These are phyloP conservation scores for Phytophthora cactorum DNA, from an alignment of 352 stramenopile species.

Conservation along the genomic window DNA sequence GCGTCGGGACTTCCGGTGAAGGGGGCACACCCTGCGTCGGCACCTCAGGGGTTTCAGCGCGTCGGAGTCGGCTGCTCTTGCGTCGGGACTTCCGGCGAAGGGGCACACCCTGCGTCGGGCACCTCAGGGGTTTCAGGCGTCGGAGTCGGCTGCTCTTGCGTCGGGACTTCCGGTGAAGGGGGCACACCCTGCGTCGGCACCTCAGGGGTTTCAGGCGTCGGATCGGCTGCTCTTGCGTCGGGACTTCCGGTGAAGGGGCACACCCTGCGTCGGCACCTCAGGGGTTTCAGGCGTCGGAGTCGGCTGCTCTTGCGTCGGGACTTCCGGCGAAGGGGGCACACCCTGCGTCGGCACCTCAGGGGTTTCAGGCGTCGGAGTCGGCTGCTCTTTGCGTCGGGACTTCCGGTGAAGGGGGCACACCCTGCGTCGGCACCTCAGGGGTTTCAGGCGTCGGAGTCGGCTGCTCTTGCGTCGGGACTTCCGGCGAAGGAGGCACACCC, in stretches of 20 bases:
- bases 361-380: conserved; percentile 1
- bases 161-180: background rate
- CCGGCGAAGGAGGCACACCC: background rate
- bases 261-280: conserved; percentile 7
- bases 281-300: conserved; percentile 2
- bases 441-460: conserved; percentile 2
- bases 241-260: background rate
- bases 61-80: conserved; percentile 8
- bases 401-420: background rate
- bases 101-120: conserved; percentile 6
- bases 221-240: conserved; percentile 3
- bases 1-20: background rate
- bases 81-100: background rate
- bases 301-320: conserved; percentile 1
- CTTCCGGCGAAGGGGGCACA: background rate
- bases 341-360: conserved; percentile 9
- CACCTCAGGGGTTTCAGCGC: background rate
- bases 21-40: conserved; percentile 4
- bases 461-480: conserved; percentile 1
- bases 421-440: conserved; percentile 9
- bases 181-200: conserved; percentile 5
- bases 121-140: conserved; percentile 3
- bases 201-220: conserved; percentile 3
- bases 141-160: conserved; percentile 5
- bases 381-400: conserved; percentile 2